These are phyloP conservation scores for Orychophragmus violaceus DNA, from an alignment of 345 rosid species.

Conservation along the genomic window DNA sequence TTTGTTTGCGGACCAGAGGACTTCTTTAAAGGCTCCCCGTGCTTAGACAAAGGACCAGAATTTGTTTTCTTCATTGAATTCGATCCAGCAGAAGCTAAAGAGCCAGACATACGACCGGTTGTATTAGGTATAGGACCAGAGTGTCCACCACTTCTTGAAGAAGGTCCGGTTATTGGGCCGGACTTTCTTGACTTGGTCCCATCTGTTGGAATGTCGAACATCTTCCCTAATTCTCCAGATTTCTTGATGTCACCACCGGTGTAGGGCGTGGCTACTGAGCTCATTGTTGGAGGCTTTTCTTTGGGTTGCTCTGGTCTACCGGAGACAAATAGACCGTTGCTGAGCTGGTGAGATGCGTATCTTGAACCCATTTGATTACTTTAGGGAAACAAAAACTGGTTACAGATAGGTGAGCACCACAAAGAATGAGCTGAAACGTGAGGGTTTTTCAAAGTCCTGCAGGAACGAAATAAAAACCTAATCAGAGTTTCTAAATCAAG, in stretches of 20 bases:
- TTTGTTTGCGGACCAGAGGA: constrained; percentile 96
- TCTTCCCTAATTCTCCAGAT: constrained; percentile 95
- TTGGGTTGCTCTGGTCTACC: constrained; percentile 97
- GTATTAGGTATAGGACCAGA: constrained; percentile 87
- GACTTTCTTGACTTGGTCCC: constrained; percentile 95
- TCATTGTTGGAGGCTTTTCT: constrained; percentile 90
- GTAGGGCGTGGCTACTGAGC: constrained; percentile 90
- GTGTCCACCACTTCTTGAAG: constrained; percentile 78
- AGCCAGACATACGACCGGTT: constrained; percentile 72
- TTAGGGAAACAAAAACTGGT: constrained; percentile 2
- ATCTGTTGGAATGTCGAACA: constrained; percentile 90
- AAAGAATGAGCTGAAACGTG: neutral
- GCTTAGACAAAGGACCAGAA: constrained; percentile 90
- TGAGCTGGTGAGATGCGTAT: constrained; percentile 92
- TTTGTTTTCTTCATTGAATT: constrained; percentile 83
- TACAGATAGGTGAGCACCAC: neutral
- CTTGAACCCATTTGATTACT: constrained; percentile 75
- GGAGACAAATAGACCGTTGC: constrained; percentile 98
- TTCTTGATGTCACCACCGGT: constrained; percentile 96
- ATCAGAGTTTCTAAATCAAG: neutral
- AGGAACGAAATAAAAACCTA: neutral
- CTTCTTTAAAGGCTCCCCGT: constrained; percentile 90
- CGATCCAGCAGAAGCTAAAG: constrained; percentile 60
- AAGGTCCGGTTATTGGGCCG: constrained; percentile 74
- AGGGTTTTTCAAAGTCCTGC: constrained; percentile 5